A percentile compares a stretch with the other conserved stretches of the same genome.
Evolutionary conservation across 2,329 filamentous ascomycete species (phyloP).

Genomic region (Pseudopyricularia cyperi): DNA sequence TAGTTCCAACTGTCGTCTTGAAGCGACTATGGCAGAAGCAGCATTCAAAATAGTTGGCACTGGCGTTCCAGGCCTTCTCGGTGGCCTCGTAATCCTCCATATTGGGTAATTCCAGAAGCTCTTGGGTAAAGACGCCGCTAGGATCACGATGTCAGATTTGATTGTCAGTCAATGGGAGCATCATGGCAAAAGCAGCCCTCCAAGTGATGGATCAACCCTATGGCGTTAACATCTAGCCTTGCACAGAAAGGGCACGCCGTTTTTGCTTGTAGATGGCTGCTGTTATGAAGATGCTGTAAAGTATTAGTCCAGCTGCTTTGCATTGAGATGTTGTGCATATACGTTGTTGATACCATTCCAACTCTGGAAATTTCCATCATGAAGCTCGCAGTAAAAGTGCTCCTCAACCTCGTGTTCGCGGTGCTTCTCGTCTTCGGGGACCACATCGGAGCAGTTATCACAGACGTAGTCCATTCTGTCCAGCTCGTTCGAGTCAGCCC

Average conservation of each 20-base stretch:
- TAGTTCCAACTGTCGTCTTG: no score
- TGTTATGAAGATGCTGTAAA: conserved; percentile 40
- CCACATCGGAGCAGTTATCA: neutral
- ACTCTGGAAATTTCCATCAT: neutral
- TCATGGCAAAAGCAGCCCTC: conserved; percentile 38
- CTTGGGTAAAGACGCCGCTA: conserved; percentile 33
- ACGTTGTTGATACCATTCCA: neutral
- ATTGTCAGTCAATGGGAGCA: conserved; percentile 29
- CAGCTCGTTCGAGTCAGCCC: neutral
- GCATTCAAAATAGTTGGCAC: conserved; percentile 28
- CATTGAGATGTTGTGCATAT: neutral
- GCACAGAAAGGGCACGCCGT: conserved; percentile 44
- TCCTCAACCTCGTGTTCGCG: neutral
- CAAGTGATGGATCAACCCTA: conserved; percentile 41
- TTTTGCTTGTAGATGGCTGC: conserved; percentile 27
- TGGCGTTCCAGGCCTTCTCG: conserved; percentile 27
- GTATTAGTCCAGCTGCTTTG: neutral
- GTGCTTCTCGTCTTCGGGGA: neutral
- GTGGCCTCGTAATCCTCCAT: conserved; percentile 24
- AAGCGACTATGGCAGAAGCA: conserved; percentile 39
- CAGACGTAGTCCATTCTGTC: no score
- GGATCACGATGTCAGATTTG: conserved; percentile 32
- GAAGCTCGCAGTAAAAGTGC: neutral
- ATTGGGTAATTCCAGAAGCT: conserved; percentile 30
- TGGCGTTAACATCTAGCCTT: conserved; percentile 29